These are phyloP conservation scores for Macrophomina tecta DNA, from an alignment of 2,329 filamentous ascomycete species.

Conservation along the genomic window DNA sequence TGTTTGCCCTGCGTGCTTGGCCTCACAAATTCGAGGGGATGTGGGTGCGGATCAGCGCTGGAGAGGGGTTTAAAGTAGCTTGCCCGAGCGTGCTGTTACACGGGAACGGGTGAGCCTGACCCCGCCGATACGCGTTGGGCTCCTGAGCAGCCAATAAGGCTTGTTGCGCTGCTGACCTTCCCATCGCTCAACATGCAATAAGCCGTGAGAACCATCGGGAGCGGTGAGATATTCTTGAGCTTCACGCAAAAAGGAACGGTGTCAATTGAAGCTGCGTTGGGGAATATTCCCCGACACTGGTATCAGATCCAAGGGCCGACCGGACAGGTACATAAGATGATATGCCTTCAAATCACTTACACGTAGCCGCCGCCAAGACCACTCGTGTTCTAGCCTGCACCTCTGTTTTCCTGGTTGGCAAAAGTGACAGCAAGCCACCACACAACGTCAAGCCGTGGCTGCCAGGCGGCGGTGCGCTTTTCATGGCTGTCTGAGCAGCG, in stretches of 20 bases:
- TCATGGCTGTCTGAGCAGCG: too few relatives aligned
- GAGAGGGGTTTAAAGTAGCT: neutral
- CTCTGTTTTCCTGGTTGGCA: too few relatives aligned
- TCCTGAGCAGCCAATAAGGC: neutral
- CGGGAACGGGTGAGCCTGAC: neutral
- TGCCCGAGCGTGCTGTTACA: neutral
- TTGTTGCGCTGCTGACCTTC: neutral
- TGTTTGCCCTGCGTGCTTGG: neutral
- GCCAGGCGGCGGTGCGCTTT: too few relatives aligned
- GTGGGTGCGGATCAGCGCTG: neutral
- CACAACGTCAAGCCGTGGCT: too few relatives aligned
- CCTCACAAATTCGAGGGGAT: neutral
- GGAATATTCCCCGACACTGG: neutral
- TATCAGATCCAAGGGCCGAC: neutral
- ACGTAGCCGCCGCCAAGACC: too few relatives aligned
- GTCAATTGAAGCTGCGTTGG: neutral
- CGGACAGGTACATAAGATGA: too few relatives aligned
- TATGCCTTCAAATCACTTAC: too few relatives aligned
- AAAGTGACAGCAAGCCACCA: too few relatives aligned
- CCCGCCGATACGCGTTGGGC: constrained; percentile 8
- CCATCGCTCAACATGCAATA: neutral
- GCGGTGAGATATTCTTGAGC: neutral
- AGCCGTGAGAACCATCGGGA: constrained; percentile 2
- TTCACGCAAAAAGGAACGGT: neutral
- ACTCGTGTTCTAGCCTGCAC: too few relatives aligned